Percentiles rank a stretch among this genome's conserved stretches.
Evolutionary conservation across 495 filamentous ascomycete genomes (phyloP).

Genomic region (Schizothecium vesticola): DNA sequence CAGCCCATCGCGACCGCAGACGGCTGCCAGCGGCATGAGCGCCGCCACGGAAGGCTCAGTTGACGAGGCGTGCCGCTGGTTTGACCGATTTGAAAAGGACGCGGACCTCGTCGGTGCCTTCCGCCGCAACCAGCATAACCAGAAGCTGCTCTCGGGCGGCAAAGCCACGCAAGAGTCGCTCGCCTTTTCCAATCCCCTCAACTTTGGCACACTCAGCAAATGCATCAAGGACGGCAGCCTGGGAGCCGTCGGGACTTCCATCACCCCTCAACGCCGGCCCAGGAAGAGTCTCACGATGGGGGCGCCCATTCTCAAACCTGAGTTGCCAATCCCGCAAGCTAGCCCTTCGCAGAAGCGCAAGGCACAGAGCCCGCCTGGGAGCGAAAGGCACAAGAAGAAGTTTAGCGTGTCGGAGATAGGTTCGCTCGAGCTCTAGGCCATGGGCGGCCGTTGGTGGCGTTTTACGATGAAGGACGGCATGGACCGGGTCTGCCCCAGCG

Average conservation of each 20-base stretch:
- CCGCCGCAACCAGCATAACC: constrained; percentile 69
- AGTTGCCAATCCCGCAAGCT: constrained; percentile 15
- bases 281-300: constrained; percentile 29
- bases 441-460: background rate
- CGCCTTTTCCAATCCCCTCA: constrained; percentile 48
- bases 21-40: constrained; percentile 47
- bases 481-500: constrained; percentile 7
- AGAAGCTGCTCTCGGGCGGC: constrained; percentile 60
- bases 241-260: constrained; percentile 49
- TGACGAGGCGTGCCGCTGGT: constrained; percentile 28
- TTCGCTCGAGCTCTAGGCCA: constrained; percentile 17
- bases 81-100: constrained; percentile 63
- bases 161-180: constrained; percentile 49
- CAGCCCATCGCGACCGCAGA: constrained; percentile 49
- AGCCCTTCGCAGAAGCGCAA: constrained; percentile 50
- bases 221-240: constrained; percentile 52
- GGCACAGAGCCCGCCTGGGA: constrained; percentile 17
- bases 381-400: constrained; percentile 43
- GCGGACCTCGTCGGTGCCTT: constrained; percentile 69
- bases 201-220: constrained; percentile 42
- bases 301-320: constrained; percentile 20
- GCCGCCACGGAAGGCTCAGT: constrained; percentile 29
- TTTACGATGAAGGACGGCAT: constrained; percentile 34
- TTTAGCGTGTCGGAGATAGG: constrained; percentile 44
- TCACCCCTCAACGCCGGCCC: constrained; percentile 48